These are phyloP conservation scores for Oidium heveae DNA, from an alignment of 2,329 filamentous ascomycete genomes.

Conservation along the genomic window DNA sequence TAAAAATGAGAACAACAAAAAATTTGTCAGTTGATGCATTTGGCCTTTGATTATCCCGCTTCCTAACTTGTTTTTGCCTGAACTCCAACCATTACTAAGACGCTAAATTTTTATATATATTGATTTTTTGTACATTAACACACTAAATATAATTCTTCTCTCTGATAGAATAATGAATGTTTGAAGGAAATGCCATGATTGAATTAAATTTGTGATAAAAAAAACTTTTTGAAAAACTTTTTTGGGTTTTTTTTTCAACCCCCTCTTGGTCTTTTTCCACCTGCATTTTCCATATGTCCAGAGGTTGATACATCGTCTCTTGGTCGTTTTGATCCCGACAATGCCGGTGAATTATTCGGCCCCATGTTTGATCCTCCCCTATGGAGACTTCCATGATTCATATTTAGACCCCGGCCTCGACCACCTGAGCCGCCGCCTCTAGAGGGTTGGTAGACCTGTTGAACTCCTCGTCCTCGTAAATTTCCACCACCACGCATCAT, in stretches of 20 bases:
- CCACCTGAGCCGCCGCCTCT: conserved; percentile 4
- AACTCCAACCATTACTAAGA: no score
- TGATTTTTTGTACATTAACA: no score
- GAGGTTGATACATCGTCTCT: conserved; percentile 9
- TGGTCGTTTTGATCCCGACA: conserved; percentile 11
- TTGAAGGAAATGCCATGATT: no score
- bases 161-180: no score
- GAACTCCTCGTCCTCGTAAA: conserved; percentile 7
- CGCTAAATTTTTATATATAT: no score
- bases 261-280: conserved; percentile 22
- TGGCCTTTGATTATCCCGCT: no score
- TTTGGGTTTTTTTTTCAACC: conserved; percentile 3
- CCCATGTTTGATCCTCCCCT: conserved; percentile 12
- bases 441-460: conserved; percentile 6
- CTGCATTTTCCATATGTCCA: conserved; percentile 11
- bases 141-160: no score
- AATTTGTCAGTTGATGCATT: no score
- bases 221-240: no score
- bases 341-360: conserved; percentile 10
- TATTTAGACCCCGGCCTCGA: conserved; percentile 9
- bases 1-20: no score
- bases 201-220: no score
- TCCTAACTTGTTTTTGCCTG: no score
- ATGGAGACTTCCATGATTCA: conserved; percentile 4
- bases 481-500: conserved; percentile 9